Conservation (phyloP, 768 basidiomycete genomes). For the Boletus reticuloceps region DNA sequence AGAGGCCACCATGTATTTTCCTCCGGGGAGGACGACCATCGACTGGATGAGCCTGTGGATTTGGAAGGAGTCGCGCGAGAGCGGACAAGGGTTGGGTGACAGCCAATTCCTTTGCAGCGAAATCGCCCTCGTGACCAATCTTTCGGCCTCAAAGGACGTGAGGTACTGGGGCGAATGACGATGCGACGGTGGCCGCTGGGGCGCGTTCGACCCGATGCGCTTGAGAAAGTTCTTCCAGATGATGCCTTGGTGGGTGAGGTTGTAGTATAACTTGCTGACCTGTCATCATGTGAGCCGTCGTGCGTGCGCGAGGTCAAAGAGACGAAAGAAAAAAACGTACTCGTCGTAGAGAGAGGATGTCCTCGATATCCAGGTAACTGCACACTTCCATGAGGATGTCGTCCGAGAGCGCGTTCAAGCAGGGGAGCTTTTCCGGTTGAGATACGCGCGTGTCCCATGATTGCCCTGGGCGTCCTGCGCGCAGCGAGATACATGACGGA, state of each 20-base stretch:
- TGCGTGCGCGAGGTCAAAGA: background rate
- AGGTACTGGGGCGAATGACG: constrained; percentile 37
- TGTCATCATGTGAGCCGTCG: constrained; percentile 18
- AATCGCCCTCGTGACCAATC: constrained; percentile 57
- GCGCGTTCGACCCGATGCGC: constrained; percentile 52
- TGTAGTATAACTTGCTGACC: constrained; percentile 59
- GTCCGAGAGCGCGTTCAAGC: constrained; percentile 32
- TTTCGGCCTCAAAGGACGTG: constrained; percentile 45
- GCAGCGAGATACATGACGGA: constrained; percentile 13
- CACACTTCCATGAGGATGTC: constrained; percentile 40
- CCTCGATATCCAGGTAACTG: constrained; percentile 35
- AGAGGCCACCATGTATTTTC: constrained; percentile 65
- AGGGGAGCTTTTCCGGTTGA: constrained; percentile 25
- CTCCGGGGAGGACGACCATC: constrained; percentile 63
- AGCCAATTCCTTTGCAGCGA: constrained; percentile 63
- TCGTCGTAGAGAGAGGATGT: constrained; percentile 36
- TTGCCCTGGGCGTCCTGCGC: constrained; percentile 11
- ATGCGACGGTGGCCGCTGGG: constrained; percentile 59
- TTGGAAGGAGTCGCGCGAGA: constrained; percentile 24
- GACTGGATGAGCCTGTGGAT: constrained; percentile 41
- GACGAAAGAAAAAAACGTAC: constrained; percentile 21
- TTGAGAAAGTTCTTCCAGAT: constrained; percentile 68
- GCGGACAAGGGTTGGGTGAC: constrained; percentile 34
- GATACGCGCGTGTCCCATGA: constrained; percentile 27
- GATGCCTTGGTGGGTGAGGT: constrained; percentile 63